Evolutionary conservation across 1,284 basidiomycete genomes (phyloP).

Genomic region (Peniophora sp.): DNA sequence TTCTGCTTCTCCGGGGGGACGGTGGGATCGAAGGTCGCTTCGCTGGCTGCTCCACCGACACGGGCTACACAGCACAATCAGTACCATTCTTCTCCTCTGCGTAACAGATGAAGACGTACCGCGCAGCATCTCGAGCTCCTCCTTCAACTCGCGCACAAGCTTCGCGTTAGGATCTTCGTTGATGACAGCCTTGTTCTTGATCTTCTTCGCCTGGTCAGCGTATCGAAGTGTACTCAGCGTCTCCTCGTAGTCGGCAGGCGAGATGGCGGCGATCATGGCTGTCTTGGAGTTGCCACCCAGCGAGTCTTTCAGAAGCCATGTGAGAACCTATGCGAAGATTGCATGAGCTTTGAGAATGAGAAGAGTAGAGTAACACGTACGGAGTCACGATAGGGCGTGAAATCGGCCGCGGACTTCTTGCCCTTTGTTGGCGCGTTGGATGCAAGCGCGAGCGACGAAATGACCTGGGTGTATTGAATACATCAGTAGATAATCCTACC

Average conservation of each 20-base stretch:
- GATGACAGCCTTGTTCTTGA: constrained; percentile 98
- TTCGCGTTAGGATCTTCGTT: constrained; percentile 99
- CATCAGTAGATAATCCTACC: too few species aligned
- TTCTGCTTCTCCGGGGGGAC: constrained; percentile 94
- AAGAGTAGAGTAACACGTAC: constrained; percentile 34
- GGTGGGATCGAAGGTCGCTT: constrained; percentile 80
- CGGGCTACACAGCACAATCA: constrained; percentile 41
- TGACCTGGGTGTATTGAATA: constrained; percentile 43
- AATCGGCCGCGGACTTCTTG: constrained; percentile 84
- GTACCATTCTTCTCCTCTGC: not conserved
- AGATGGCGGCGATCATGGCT: constrained; percentile 97
- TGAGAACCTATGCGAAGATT: constrained; percentile 63
- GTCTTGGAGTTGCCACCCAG: constrained; percentile 94
- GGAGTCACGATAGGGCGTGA: constrained; percentile 92
- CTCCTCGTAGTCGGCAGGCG: constrained; percentile 97
- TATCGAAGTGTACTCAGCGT: constrained; percentile 93
- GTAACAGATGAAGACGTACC: constrained; percentile 34
- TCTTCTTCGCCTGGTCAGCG: constrained; percentile 98
- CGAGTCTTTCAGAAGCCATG: constrained; percentile 97
- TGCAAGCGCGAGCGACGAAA: constrained; percentile 81
- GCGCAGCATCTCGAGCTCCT: constrained; percentile 87
- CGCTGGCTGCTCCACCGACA: constrained; percentile 54
- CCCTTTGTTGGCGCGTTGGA: constrained; percentile 65
- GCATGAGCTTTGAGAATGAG: constrained; percentile 3
- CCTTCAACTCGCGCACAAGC: constrained; percentile 95